A percentile compares a stretch with the other conserved stretches of the same genome.
These are phyloP conservation scores for Cylindrodendrum hubeiense DNA, from an alignment of 2,329 filamentous ascomycete species.

Conservation along the genomic window DNA sequence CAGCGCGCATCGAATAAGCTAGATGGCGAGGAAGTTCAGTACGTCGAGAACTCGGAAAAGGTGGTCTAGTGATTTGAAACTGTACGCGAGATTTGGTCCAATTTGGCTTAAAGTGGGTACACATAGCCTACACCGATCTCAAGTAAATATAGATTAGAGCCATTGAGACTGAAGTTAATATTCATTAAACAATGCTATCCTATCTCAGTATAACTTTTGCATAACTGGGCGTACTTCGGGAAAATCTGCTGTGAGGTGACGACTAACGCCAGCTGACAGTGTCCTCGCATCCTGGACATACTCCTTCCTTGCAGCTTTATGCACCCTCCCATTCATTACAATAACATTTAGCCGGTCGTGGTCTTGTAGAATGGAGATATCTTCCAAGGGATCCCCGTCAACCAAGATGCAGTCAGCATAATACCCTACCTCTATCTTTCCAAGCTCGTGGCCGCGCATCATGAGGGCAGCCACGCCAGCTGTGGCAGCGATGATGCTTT, in stretches of 20 bases:
- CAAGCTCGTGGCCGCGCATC: conserved; percentile 19
- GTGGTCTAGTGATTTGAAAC: background rate
- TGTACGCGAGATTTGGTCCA: background rate
- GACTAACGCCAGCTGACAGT: background rate
- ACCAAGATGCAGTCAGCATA: conserved; percentile 23
- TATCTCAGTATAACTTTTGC: conserved; percentile 9
- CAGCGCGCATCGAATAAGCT: background rate
- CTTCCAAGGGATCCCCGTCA: conserved; percentile 18
- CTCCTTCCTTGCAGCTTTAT: conserved; percentile 9
- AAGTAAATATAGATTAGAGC: too few relatives aligned
- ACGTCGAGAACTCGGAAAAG: conserved; percentile 5
- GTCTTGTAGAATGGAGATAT: conserved; percentile 15
- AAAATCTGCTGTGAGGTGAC: background rate
- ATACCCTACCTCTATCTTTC: conserved; percentile 22
- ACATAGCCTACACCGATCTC: too few relatives aligned
- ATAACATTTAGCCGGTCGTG: conserved; percentile 15
- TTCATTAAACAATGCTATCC: background rate
- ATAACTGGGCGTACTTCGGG: conserved; percentile 6
- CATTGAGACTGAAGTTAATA: background rate
- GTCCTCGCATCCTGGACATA: background rate
- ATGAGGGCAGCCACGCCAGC: conserved; percentile 13
- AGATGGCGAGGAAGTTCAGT: conserved; percentile 5
- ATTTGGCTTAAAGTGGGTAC: background rate
- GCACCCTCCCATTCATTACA: conserved; percentile 17
- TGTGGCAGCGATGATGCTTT: conserved; percentile 21